Conservation (phyloP, 306 rosid genomes). For the Calophaca sinica region DNA sequence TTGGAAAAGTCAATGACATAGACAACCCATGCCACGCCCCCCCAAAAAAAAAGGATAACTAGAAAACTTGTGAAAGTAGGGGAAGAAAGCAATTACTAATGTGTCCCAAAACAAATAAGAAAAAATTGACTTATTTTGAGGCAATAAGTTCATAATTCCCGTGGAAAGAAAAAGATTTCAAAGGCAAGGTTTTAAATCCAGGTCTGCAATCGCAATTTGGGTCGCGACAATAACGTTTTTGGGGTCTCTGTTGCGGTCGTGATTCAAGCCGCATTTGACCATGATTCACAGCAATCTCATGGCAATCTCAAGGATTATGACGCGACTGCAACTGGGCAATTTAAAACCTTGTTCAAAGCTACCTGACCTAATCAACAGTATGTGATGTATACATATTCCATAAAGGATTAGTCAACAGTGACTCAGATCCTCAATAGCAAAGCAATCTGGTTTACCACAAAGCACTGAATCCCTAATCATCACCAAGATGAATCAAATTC, state of each 20-base stretch:
- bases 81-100: constrained; percentile 4
- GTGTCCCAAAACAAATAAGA: constrained; percentile 8
- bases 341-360: not conserved
- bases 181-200: too few relatives aligned
- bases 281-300: too few relatives aligned
- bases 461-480: not conserved
- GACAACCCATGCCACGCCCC: constrained; percentile 16
- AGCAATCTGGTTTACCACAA: not conserved
- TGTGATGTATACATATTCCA: not conserved
- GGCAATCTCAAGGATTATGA: too few relatives aligned
- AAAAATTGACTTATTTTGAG: not conserved
- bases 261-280: too few relatives aligned
- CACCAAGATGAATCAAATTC: constrained; percentile 19
- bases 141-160: not conserved
- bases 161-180: constrained; percentile 1
- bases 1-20: not conserved
- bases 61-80: constrained; percentile 12
- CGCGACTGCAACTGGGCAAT: too few relatives aligned
- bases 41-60: not conserved
- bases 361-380: not conserved
- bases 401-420: not conserved
- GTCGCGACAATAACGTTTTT: too few relatives aligned
- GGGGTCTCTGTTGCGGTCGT: too few relatives aligned
- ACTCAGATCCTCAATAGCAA: not conserved
- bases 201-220: too few relatives aligned